Conservation (phyloP, 176 grass and related monocot genomes). For the Leersia perrieri region DNA sequence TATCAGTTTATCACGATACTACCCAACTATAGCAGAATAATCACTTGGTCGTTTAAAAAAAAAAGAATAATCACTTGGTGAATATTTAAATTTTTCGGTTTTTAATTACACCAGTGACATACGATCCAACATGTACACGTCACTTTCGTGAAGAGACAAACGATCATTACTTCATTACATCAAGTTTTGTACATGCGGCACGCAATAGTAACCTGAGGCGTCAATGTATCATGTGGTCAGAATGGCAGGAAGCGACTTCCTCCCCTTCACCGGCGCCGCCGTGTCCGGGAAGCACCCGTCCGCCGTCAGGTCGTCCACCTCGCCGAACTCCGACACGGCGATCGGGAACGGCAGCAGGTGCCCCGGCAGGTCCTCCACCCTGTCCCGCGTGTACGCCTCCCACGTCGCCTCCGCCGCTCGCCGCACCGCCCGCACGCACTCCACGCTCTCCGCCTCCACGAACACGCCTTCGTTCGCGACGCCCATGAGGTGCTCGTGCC, state of each 20-base stretch:
- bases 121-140: background rate
- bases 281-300: conserved; percentile 80
- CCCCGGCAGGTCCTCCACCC: conserved; percentile 53
- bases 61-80: no score
- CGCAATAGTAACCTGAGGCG: background rate
- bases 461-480: background rate
- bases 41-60: no score
- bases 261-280: conserved; percentile 55
- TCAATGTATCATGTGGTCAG: conserved; percentile 93
- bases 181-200: background rate
- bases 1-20: no score
- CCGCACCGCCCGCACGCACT: conserved; percentile 64
- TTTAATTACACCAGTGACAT: no score
- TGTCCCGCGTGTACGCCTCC: conserved; percentile 58
- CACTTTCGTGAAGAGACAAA: background rate
- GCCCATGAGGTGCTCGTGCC: conserved; percentile 77
- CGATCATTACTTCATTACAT: background rate
- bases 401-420: conserved; percentile 47
- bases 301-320: conserved; percentile 48
- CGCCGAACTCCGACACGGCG: conserved; percentile 52
- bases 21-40: no score
- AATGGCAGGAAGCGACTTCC: conserved; percentile 60
- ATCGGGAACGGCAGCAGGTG: conserved; percentile 89
- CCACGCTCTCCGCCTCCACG: conserved; percentile 57
- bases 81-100: no score